A percentile compares a stretch with the other conserved stretches of the same genome.
Conservation (phyloP, 2,329 filamentous ascomycete species). For the Monascus ruber region DNA sequence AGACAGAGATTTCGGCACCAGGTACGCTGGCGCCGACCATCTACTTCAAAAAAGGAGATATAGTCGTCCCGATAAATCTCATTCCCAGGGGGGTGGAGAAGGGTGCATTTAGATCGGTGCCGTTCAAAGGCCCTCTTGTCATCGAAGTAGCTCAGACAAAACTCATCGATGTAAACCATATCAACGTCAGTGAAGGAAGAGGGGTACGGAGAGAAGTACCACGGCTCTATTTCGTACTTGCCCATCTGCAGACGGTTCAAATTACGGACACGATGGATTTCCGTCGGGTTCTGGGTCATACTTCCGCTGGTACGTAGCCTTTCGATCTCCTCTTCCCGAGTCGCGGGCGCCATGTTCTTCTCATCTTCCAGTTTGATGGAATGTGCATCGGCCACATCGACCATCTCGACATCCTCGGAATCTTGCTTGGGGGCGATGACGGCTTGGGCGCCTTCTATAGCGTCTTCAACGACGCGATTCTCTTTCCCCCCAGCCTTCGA, state of each 20-base stretch:
- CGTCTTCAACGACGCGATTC: slow-evolving; percentile 40
- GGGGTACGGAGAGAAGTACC: slow-evolving; percentile 98
- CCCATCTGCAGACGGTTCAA: slow-evolving; percentile 92
- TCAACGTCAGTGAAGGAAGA: slow-evolving; percentile 80
- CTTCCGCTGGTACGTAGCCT: slow-evolving; percentile 88
- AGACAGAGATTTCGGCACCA: slow-evolving; percentile 97
- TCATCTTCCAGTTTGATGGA: slow-evolving; percentile 27
- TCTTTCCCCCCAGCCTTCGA: slow-evolving; percentile 51
- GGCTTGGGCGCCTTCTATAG: slow-evolving; percentile 24
- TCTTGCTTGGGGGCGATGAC: slow-evolving; percentile 30
- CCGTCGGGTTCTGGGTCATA: slow-evolving; percentile 97
- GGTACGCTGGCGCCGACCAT: slow-evolving; percentile 92
- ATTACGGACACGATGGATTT: slow-evolving; percentile 91
- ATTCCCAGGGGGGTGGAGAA: slow-evolving; percentile 90
- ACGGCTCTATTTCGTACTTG: slow-evolving; percentile 80
- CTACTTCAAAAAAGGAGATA: slow-evolving; percentile 93
- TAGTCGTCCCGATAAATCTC: slow-evolving; percentile 91
- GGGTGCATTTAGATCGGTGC: slow-evolving; percentile 78
- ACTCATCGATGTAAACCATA: slow-evolving; percentile 92
- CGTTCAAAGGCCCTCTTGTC: slow-evolving; percentile 70
- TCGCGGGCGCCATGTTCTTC: slow-evolving; percentile 32
- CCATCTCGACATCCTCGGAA: slow-evolving; percentile 33
- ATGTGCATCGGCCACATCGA: slow-evolving; percentile 23
- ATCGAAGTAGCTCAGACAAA: slow-evolving; percentile 85
- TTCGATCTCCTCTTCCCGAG: slow-evolving; percentile 83